Evolutionary conservation across 257 asterid species (phyloP).

Genomic region (Scutellaria galericulata): DNA sequence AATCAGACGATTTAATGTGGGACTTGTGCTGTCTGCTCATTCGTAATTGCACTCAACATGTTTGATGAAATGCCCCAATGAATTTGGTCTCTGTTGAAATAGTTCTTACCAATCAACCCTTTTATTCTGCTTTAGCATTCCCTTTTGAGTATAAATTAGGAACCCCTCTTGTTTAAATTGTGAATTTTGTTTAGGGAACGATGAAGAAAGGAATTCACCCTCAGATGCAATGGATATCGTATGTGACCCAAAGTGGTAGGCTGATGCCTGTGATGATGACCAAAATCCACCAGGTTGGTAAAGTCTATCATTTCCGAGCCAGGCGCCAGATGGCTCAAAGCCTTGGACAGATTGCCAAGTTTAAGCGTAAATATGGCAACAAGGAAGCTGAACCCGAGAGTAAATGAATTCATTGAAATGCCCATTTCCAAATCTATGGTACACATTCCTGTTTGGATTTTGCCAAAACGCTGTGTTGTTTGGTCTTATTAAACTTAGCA

Average conservation of each 20-base stretch:
- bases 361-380: slow-evolving; percentile 65
- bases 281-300: slow-evolving; percentile 68
- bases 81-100: slow-evolving; percentile 3
- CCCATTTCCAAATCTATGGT: background rate
- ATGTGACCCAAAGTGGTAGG: slow-evolving; percentile 80
- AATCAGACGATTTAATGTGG: too few species aligned
- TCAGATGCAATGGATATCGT: slow-evolving; percentile 79
- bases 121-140: slow-evolving; percentile 20
- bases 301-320: slow-evolving; percentile 72
- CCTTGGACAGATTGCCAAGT: slow-evolving; percentile 77
- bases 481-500: slow-evolving; percentile 8
- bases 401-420: slow-evolving; percentile 35
- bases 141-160: background rate
- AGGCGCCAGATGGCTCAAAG: slow-evolving; percentile 73
- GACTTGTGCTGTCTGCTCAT: too few species aligned
- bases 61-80: slow-evolving; percentile 32
- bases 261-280: slow-evolving; percentile 69
- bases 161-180: background rate
- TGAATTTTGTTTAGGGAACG: slow-evolving; percentile 40
- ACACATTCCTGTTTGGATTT: background rate
- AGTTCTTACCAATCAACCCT: background rate
- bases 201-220: slow-evolving; percentile 92
- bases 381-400: slow-evolving; percentile 49
- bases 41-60: slow-evolving; percentile 12
- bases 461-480: background rate